Base-by-base conservation (phyloP, 495 filamentous ascomycete species). In the Aspergillus indologenus region DNA sequence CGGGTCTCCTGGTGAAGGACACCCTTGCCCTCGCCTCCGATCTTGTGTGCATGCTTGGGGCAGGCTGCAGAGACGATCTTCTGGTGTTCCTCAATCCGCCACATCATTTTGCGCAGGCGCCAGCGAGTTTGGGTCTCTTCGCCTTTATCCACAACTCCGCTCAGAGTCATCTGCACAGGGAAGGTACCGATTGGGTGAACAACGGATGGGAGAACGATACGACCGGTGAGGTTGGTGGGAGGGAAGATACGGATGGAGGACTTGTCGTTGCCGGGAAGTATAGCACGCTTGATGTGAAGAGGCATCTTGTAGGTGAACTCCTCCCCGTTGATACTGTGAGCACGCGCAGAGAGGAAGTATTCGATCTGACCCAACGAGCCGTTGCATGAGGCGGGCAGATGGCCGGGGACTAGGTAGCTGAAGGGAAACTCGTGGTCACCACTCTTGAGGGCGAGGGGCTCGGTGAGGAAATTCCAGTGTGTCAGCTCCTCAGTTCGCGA, bases 181-280 rank as follows among this genome's bases (percentile, higher is more conserved):
- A 95, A 91, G 59, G 84, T 86, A 67, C 90, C 90, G 49, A 94
- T 90, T 14, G 94, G 92, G 74, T 98, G 86, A 45, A 97, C 85
- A 53, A 95, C 82, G 19, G 89, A 82, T 11, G 91, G 87, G 40
- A 94, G 85, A 54, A 89, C 82, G 62, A 94, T 85, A 63, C 83
- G 85, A 43, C 90, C 90, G 50, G 88, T 90, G 58, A 99, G 85
- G 68, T 92, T 92, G 57, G 94, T 99, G 0, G 94, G 94, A 34
- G 94, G 94, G 75, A 99, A 99, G 60, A 98, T 87, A 63, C 94
- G 92, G 50, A 95, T 83, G 18, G 89, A 92, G 57, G 79, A 76
- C 66, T 85, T 85, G 61, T 88, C 85, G 68, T 89, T 86, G 56
- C 88, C 86, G 2, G 92, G 91, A 3, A 79, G 69, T 20, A 97